Evolutionary conservation across 371 early-diverging fungal genomes (phyloP), one percentile per base, ranked within the genome.

Genomic region (Choanephora cucurbitarum): DNA sequence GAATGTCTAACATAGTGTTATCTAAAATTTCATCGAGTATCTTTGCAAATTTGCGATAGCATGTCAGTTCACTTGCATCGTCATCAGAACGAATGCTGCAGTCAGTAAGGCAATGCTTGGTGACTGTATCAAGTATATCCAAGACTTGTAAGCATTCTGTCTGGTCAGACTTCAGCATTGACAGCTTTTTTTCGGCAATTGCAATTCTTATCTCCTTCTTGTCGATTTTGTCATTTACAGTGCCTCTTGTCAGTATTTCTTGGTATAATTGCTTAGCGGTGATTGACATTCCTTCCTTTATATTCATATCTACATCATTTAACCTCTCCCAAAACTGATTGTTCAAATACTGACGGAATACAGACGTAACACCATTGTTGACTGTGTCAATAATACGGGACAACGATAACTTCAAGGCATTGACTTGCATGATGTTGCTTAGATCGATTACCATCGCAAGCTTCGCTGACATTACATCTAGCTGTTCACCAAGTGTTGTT

Each of bases 371-470:
- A 28, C 14, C 44, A 43, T 41, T 42, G 37, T 59, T 49, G 48
- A 62, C 57, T 17, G 49, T 44, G 43, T 53, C 63, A 31, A 62
- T 44, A 24, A 52, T 57, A 44, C 51, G 64, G 44, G 64, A 54
- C 49, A 58, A 50, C 18, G 55, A 63, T 5, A 58, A 19, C 45
- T 55, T 57, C 33, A 58, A 44, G 15, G 58, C 58, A 50, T 54
- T 63, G 46, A 58, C 64, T 54, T 63, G 45, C 7, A 33, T n/a
- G 17, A 50, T 54, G 44, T 55, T 37, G 22, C 43, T 53, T 49
- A 49, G 43, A 57, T 63, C 51, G 34, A 58, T 58, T 54, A 41
- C 14, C 50, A 54, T 50, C 9, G 42, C 21, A 17, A 63, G 47
- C 28, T 55, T 63, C 1, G 55, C 54, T 39, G 58, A 57, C 51